Percentiles rank a stretch among this genome's conserved stretches.
These are phyloP conservation scores for Penicillium sp. DNA, from an alignment of 2,329 filamentous ascomycete species.

Conservation along the genomic window DNA sequence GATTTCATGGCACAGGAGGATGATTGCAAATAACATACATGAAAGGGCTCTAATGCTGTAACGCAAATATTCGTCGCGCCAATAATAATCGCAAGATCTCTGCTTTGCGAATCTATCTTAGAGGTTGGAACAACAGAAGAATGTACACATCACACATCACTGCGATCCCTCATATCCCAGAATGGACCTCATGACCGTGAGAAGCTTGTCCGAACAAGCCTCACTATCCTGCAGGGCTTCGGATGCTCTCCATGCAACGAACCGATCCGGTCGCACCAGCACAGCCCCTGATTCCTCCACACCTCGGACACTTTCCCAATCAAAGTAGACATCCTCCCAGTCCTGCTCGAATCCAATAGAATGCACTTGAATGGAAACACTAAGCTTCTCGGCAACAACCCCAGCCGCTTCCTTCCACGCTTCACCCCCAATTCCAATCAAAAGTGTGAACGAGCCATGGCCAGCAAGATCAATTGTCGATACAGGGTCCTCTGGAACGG, in stretches of 20 bases:
- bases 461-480: conserved; percentile 61
- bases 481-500: conserved; percentile 44
- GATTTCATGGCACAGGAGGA: too few species aligned
- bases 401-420: conserved; percentile 52
- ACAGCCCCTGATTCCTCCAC: conserved; percentile 38
- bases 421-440: conserved; percentile 56
- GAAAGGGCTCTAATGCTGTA: too few species aligned
- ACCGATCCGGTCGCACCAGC: conserved; percentile 54
- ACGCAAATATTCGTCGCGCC: too few species aligned
- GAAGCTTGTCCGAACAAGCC: background rate
- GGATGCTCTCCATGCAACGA: conserved; percentile 52
- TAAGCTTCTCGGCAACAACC: conserved; percentile 38
- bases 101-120: too few species aligned
- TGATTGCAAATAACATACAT: too few species aligned
- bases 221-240: background rate
- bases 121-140: too few species aligned
- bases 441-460: conserved; percentile 50
- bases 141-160: background rate
- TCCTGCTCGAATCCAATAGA: conserved; percentile 57
- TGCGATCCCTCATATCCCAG: background rate
- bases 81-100: too few species aligned
- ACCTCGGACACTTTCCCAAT: conserved; percentile 54
- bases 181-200: background rate
- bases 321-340: conserved; percentile 60
- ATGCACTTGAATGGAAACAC: conserved; percentile 49